These are phyloP conservation scores for Nigrograna mackinnonii DNA, from an alignment of 2,329 filamentous ascomycete species.

Conservation along the genomic window DNA sequence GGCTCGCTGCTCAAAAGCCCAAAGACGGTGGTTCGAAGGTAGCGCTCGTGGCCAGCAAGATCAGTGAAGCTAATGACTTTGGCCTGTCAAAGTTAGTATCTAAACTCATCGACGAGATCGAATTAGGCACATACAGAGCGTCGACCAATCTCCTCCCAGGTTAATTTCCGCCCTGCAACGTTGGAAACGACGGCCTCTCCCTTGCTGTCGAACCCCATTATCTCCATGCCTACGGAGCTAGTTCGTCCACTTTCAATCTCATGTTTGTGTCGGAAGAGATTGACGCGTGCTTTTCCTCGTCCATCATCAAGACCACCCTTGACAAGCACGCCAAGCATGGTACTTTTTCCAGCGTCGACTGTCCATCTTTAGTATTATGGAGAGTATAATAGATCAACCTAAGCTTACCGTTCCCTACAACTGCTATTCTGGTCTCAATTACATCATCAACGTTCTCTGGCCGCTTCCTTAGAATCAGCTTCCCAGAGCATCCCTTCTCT, in stretches of 20 bases:
- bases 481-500: slow-evolving; percentile 78
- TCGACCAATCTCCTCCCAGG: slow-evolving; percentile 97
- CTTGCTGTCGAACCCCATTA: slow-evolving; percentile 91
- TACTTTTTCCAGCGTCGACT: slow-evolving; percentile 97
- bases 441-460: slow-evolving; percentile 80
- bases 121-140: slow-evolving; percentile 61
- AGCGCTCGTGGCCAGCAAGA: slow-evolving; percentile 92
- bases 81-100: slow-evolving; percentile 48
- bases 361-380: slow-evolving; percentile 10
- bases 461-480: slow-evolving; percentile 77
- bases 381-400: not conserved
- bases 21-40: slow-evolving; percentile 94
- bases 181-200: slow-evolving; percentile 83
- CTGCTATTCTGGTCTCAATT: slow-evolving; percentile 93
- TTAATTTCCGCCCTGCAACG: slow-evolving; percentile 81
- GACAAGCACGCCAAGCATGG: slow-evolving; percentile 91
- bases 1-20: slow-evolving; percentile 92
- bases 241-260: slow-evolving; percentile 95
- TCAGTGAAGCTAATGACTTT: slow-evolving; percentile 98
- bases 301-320: slow-evolving; percentile 96
- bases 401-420: slow-evolving; percentile 82
- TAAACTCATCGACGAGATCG: not conserved
- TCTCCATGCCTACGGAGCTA: slow-evolving; percentile 97
- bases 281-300: slow-evolving; percentile 88
- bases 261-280: slow-evolving; percentile 96